These are phyloP conservation scores for Vicia villosa DNA, from an alignment of 306 rosid species.

Conservation along the genomic window DNA sequence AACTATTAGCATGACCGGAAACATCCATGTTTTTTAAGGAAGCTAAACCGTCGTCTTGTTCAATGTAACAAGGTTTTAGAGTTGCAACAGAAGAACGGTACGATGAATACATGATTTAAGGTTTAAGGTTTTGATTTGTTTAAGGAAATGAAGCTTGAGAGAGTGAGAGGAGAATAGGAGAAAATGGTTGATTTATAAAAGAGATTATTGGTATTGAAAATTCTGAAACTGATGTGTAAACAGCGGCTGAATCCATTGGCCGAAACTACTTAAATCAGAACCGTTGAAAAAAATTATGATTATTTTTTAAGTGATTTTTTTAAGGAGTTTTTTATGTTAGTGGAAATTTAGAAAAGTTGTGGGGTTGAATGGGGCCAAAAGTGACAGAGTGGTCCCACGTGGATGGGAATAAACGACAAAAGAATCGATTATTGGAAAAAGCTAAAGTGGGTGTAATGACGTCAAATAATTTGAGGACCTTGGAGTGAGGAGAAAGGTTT, in stretches of 20 bases:
- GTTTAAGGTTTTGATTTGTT: background rate
- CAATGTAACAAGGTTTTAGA: conserved; percentile 52
- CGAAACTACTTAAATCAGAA: background rate
- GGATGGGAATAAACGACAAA: background rate
- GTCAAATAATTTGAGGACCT: background rate
- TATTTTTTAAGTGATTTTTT: background rate
- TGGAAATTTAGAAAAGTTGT: background rate
- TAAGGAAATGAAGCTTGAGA: background rate
- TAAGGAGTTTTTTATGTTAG: background rate
- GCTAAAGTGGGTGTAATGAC: background rate
- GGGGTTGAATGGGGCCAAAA: background rate
- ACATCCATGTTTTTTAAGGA: conserved; percentile 68
- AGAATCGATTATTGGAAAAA: background rate
- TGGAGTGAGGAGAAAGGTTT: background rate
- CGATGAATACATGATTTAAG: background rate
- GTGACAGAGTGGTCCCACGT: background rate
- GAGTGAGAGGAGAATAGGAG: background rate
- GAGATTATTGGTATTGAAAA: background rate
- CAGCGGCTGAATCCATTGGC: conserved; percentile 15
- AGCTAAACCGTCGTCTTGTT: conserved; percentile 65
- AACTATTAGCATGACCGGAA: conserved; percentile 46
- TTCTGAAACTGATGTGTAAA: background rate
- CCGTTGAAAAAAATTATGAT: background rate
- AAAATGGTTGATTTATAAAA: background rate
- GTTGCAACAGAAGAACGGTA: background rate